phyloP scores from a whole-genome alignment of 306 rosid species.

The Cicer yamashitae region DNA sequence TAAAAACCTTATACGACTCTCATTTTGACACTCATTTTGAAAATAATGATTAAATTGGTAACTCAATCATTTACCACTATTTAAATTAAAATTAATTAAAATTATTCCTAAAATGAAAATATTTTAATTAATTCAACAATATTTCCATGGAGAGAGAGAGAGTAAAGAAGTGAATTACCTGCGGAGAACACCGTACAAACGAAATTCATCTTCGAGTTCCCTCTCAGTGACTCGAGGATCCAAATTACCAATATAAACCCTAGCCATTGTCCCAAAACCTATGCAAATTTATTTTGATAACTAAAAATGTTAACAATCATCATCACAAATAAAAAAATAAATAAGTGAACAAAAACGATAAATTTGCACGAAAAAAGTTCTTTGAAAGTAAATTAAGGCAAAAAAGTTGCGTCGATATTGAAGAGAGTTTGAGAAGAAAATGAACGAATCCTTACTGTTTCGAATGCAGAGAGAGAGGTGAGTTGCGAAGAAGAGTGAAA shows the following conservation, averaged over 20 bases:
- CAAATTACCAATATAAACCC: conserved; percentile 89
- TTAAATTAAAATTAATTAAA: not conserved
- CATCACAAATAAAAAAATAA: no score
- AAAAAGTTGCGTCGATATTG: no score
- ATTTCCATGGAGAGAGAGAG: not conserved
- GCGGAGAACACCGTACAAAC: conserved; percentile 85
- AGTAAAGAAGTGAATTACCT: conserved; percentile 54
- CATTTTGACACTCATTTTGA: no score
- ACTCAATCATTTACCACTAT: not conserved
- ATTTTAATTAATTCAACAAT: not conserved
- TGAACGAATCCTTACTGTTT: not conserved
- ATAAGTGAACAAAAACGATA: conserved; percentile 3
- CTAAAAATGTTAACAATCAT: not conserved
- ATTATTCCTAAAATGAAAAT: conserved; percentile 17
- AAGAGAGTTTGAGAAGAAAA: not conserved
- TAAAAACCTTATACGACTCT: no score
- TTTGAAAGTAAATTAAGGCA: no score
- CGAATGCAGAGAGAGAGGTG: not conserved
- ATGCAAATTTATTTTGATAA: not conserved
- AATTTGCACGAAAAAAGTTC: not conserved
- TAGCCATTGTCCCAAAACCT: conserved; percentile 64
- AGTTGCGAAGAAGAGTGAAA: not conserved
- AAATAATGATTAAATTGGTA: not conserved
- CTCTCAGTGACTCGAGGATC: conserved; percentile 91
- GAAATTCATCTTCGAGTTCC: conserved; percentile 93